A percentile compares a stretch with the other conserved stretches of the same genome.
Evolutionary conservation across 192 early-diverging fungal genomes (phyloP).

Genomic region (Funneliformis geosporum): DNA sequence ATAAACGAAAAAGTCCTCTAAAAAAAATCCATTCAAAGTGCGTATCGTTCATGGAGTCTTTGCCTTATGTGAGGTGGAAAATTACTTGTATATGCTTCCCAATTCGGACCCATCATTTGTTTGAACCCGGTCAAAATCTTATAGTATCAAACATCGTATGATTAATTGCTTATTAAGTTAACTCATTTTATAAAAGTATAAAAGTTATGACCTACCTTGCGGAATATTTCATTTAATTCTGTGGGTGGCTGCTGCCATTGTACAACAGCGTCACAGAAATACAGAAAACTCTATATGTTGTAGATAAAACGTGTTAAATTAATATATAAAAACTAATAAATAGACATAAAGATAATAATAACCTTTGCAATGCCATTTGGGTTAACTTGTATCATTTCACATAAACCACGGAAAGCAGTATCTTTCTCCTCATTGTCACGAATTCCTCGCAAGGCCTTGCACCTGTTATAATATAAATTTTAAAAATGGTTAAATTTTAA

Average conservation of each 20-base stretch:
- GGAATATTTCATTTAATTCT: slow-evolving; percentile 63
- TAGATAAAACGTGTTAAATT: not conserved
- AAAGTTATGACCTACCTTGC: slow-evolving; percentile 50
- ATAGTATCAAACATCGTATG: not conserved
- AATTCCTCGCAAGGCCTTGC: slow-evolving; percentile 71
- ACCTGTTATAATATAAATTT: slow-evolving; percentile 37
- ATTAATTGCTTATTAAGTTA: not conserved
- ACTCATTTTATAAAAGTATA: not conserved
- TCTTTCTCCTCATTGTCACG: slow-evolving; percentile 97
- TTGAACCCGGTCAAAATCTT: slow-evolving; percentile 70
- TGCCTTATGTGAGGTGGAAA: slow-evolving; percentile 50
- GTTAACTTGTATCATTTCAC: slow-evolving; percentile 88
- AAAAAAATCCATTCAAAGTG: slow-evolving; percentile 39
- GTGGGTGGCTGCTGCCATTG: slow-evolving; percentile 71
- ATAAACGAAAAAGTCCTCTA: not conserved
- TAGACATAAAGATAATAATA: not conserved
- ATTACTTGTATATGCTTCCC: slow-evolving; percentile 52
- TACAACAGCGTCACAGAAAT: slow-evolving; percentile 80
- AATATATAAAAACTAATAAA: not conserved
- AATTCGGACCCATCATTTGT: slow-evolving; percentile 62
- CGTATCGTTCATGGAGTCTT: slow-evolving; percentile 53
- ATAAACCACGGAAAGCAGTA: slow-evolving; percentile 93
- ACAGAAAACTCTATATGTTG: slow-evolving; percentile 56
- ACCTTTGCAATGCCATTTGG: slow-evolving; percentile 78
- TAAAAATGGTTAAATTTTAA: not conserved